Evolutionary conservation across 306 rosid species (phyloP).

Genomic region (Malus fusca): DNA sequence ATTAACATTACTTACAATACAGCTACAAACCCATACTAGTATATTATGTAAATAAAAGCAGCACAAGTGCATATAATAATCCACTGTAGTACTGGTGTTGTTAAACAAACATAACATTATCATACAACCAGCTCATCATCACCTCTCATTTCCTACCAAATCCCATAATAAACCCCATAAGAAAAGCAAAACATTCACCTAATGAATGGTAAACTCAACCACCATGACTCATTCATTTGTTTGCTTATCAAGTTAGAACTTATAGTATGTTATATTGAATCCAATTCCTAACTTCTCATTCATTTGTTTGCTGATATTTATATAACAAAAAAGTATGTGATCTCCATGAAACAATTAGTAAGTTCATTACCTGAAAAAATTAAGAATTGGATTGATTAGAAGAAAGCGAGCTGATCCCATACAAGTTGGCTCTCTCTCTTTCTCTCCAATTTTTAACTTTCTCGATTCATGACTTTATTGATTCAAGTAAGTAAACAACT

Average conservation of each 20-base stretch:
- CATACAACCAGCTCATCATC: conserved; percentile 7
- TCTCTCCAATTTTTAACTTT: too few relatives aligned
- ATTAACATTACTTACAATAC: not conserved
- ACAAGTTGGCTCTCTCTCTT: not conserved
- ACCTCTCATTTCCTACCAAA: conserved; percentile 12
- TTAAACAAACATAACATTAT: not conserved
- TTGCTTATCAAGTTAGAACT: not conserved
- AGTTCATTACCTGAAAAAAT: not conserved
- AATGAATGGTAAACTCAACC: not conserved
- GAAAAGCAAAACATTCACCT: conserved; percentile 8
- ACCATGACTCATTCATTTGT: not conserved
- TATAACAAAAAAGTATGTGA: too few relatives aligned
- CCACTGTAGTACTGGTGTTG: not conserved
- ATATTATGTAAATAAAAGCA: not conserved
- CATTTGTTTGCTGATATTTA: not conserved
- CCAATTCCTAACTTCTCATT: not conserved
- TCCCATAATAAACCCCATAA: not conserved
- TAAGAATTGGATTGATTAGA: not conserved
- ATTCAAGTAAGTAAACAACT: too few relatives aligned
- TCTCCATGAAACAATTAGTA: not conserved
- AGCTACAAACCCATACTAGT: not conserved
- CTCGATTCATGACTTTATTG: too few relatives aligned
- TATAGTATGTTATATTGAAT: not conserved
- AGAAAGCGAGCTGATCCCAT: not conserved
- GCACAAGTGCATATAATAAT: not conserved